Conservation (phyloP, 768 basidiomycete genomes). For the Macrolepiota dolichaula region DNA sequence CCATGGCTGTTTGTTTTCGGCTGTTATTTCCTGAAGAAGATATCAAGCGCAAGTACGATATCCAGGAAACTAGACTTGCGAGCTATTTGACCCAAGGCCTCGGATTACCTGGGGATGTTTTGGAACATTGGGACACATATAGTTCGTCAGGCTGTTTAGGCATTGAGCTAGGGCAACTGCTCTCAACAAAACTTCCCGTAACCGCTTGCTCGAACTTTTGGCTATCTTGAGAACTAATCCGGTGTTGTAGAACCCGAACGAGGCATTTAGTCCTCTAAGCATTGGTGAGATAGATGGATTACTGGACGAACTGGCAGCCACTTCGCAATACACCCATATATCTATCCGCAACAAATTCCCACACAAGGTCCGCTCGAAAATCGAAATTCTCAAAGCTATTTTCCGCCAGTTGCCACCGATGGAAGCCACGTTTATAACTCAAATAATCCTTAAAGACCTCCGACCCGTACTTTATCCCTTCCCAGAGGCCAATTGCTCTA, state of each 20-base stretch:
- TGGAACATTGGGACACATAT: conserved; percentile 38
- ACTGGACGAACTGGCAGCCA: conserved; percentile 71
- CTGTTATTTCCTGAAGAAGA: conserved; percentile 88
- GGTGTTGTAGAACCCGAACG: conserved; percentile 22
- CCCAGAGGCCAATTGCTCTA: conserved; percentile 43
- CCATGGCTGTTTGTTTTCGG: conserved; percentile 60
- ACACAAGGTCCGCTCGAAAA: conserved; percentile 20
- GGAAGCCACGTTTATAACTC: conserved; percentile 70
- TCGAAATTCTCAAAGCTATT: conserved; percentile 47
- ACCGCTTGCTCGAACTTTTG: conserved; percentile 11
- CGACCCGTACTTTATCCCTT: conserved; percentile 76
- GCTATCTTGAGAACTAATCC: background rate
- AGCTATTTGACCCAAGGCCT: conserved; percentile 47
- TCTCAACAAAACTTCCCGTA: conserved; percentile 39
- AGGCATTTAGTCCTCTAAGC: conserved; percentile 33
- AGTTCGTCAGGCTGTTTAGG: conserved; percentile 68
- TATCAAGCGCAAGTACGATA: conserved; percentile 59
- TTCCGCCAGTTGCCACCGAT: conserved; percentile 57
- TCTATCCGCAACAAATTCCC: conserved; percentile 36
- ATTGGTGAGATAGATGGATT: conserved; percentile 58
- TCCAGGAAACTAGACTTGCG: conserved; percentile 65
- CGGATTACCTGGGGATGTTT: conserved; percentile 28
- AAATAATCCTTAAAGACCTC: conserved; percentile 87
- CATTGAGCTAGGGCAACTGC: conserved; percentile 48
- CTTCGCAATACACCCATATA: conserved; percentile 55